Conservation (phyloP, 2,329 filamentous ascomycete species). For the Claviceps sp. region DNA sequence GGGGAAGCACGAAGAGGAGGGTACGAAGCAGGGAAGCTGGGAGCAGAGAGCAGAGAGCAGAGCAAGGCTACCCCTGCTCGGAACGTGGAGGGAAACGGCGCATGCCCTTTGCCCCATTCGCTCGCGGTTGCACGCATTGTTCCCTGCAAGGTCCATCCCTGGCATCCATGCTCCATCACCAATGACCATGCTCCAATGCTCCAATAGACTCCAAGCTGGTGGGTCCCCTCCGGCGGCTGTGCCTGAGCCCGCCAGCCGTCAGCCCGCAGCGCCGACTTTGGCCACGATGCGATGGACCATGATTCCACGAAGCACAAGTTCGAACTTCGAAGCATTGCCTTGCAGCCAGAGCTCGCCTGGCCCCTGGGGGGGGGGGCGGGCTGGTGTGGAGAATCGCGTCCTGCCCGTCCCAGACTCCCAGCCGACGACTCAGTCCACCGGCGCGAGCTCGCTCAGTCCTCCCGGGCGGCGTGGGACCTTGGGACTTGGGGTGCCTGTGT, state of each 20-base stretch:
- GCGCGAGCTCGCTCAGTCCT: constrained; percentile 2
- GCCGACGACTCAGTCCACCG: background rate
- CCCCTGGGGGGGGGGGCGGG: background rate
- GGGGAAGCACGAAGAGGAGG: too few species aligned
- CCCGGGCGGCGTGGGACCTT: background rate
- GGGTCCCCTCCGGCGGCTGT: background rate
- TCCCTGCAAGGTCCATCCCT: background rate
- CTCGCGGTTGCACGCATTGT: constrained; percentile 1
- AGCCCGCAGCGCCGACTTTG: background rate
- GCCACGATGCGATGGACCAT: background rate
- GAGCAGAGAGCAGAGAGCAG: too few species aligned
- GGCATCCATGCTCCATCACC: background rate
- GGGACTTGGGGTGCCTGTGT: background rate
- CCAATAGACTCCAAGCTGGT: background rate
- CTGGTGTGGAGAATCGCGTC: background rate
- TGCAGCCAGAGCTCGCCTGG: background rate
- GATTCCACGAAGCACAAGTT: background rate
- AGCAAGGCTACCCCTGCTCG: background rate
- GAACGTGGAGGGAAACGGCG: background rate
- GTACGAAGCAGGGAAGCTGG: too few species aligned
- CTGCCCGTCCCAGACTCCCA: background rate
- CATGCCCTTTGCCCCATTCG: background rate
- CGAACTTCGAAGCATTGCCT: background rate
- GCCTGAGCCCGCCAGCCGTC: background rate
- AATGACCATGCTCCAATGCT: too few species aligned